Evolutionary conservation across 208 protist species (phyloP), one percentile per base, ranked within the genome.

Genomic region (Trypanosoma rangeli): DNA sequence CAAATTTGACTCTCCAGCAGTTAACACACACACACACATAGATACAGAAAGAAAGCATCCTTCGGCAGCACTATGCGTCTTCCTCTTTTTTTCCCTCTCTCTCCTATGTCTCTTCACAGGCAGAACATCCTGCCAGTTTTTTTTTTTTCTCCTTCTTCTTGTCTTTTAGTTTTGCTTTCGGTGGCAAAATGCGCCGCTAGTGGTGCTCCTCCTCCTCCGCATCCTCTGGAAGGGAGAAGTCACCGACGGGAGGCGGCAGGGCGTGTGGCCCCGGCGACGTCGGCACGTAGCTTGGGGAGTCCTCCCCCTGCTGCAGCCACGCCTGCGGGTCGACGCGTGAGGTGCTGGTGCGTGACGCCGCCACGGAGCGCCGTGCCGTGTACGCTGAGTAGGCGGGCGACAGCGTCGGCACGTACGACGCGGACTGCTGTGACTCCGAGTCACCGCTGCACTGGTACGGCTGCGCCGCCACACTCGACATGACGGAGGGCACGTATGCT

Each of bases 151-250:
- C 33, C 29, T 42, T 59, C 60, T 53, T 64, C 20, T 58, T 48
- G 18, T 57, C 44, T 52, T 13, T 50, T 29, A 7, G 42, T 58
- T 16, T 13, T 49, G 16, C 20, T 28, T 26, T 28, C n/a, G 9
- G 12, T 55, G 42, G 42, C 15, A 15, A 15, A 15, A 46, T 46
- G 8, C 24, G n/a, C 49, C 24, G 22, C 35, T 62, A 22, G 5
- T 54, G 24, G 10, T 54, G 37, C 18, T 49, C 54, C 33, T 71
- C 54, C 48, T 74, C 70, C 48, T 66, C 83, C 55, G 80, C 76
- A 57, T 88, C 83, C 68, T 86, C 84, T 4, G 78, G 81, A 0
- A 73, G 71, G 3, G 72, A 86, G 64, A 87, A 91, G 59, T 91
- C 85, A 44, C 39, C 72, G 62, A 39, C 70, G 80, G 37, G 70